A percentile compares a stretch with the other conserved stretches of the same genome.
These are phyloP conservation scores for Escallonia rubra DNA, from an alignment of 129 eudicot species.

Conservation along the genomic window DNA sequence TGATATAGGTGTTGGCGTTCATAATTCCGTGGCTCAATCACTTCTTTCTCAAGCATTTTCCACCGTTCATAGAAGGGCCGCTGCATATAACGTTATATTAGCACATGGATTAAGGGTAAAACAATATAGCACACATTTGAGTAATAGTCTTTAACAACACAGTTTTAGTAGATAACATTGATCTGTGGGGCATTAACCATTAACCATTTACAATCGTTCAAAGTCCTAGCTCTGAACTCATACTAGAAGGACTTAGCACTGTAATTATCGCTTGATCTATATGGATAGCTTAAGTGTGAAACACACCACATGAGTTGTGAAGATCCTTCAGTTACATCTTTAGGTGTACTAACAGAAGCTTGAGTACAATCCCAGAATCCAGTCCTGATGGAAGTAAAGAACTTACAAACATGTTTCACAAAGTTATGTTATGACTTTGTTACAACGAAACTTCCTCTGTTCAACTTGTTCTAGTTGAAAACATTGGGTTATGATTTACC, in stretches of 20 bases:
- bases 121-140: neutral
- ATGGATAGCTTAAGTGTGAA: no score
- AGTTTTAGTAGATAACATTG: no score
- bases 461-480: neutral
- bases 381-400: neutral
- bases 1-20: slow-evolving; percentile 60
- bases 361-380: neutral
- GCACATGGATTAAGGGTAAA: slow-evolving; percentile 2
- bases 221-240: no score
- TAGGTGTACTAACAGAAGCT: no score
- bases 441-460: neutral
- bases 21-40: slow-evolving; percentile 79
- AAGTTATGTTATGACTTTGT: neutral
- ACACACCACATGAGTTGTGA: no score
- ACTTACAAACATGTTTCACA: neutral
- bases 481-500: neutral
- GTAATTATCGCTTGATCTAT: no score
- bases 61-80: slow-evolving; percentile 92
- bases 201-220: no score
- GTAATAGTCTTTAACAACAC: no score
- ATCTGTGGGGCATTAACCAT: no score
- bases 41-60: slow-evolving; percentile 98
- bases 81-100: slow-evolving; percentile 32
- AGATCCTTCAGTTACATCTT: no score
- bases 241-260: no score